Evolutionary conservation across 495 filamentous ascomycete species (phyloP).

Genomic region (Paragyromitra xinjiangensis): DNA sequence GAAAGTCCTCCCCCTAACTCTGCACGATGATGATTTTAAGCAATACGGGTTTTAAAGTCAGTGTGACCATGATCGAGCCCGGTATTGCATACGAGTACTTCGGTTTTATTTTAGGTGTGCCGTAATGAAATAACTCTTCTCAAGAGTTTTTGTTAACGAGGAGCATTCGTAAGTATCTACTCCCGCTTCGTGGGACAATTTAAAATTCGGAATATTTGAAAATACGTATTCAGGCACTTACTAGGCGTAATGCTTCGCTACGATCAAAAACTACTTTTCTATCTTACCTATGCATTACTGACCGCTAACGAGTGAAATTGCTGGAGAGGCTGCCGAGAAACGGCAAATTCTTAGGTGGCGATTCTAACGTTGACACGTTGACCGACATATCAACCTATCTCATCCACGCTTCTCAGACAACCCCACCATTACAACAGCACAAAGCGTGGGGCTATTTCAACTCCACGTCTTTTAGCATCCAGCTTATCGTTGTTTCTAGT

Average conservation of each 20-base stretch:
- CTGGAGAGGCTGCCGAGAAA: slow-evolving; percentile 13
- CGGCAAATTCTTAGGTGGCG: slow-evolving; percentile 31
- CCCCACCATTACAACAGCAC: slow-evolving; percentile 10
- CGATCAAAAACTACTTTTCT: slow-evolving; percentile 4
- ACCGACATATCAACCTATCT: slow-evolving; percentile 41
- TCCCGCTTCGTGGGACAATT: background rate
- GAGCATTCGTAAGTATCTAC: slow-evolving; percentile 2
- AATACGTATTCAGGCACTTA: slow-evolving; percentile 1
- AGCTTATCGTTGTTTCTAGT: slow-evolving; percentile 36
- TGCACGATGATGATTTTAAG: slow-evolving; percentile 30
- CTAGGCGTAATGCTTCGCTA: slow-evolving; percentile 1
- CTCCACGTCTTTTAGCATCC: slow-evolving; percentile 45
- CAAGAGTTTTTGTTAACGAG: background rate
- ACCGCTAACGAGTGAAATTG: slow-evolving; percentile 1
- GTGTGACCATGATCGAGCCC: background rate
- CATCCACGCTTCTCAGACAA: slow-evolving; percentile 41
- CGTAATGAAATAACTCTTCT: background rate
- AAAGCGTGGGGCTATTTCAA: slow-evolving; percentile 43
- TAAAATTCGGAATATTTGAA: background rate
- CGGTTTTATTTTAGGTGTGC: slow-evolving; percentile 1
- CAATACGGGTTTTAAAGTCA: slow-evolving; percentile 8
- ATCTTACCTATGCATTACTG: background rate
- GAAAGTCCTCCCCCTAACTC: slow-evolving; percentile 42
- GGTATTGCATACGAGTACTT: slow-evolving; percentile 28
- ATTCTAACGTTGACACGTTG: slow-evolving; percentile 53